Evolutionary conservation across 306 rosid genomes (phyloP).

Genomic region (Cucurbita maxima): DNA sequence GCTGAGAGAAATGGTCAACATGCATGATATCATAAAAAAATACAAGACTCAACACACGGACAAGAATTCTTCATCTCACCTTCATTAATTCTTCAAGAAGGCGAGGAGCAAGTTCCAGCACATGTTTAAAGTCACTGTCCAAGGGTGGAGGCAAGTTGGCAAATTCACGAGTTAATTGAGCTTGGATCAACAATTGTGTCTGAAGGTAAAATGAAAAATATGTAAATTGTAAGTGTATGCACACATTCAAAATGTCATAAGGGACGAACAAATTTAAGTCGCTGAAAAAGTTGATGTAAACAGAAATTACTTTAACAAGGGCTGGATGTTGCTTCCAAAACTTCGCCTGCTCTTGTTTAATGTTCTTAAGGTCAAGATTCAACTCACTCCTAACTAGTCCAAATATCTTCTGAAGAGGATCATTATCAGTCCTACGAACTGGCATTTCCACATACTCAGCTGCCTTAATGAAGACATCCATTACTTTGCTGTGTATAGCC

Average conservation of each 20-base stretch:
- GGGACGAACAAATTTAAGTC: neutral
- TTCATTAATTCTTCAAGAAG: constrained; percentile 98
- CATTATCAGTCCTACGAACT: constrained; percentile 86
- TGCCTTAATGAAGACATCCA: constrained; percentile 95
- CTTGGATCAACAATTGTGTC: constrained; percentile 96
- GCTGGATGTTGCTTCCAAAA: constrained; percentile 99
- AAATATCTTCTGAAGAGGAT: constrained; percentile 91
- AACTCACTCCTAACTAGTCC: constrained; percentile 93
- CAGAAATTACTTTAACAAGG: constrained; percentile 63
- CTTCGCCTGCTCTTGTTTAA: constrained; percentile 96
- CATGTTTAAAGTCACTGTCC: constrained; percentile 65
- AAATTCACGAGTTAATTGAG: constrained; percentile 77
- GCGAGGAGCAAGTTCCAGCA: constrained; percentile 86
- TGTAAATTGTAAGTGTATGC: constrained; percentile 10
- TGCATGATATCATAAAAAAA: neutral
- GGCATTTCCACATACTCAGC: constrained; percentile 94
- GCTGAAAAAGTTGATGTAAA: neutral
- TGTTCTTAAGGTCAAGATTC: constrained; percentile 94
- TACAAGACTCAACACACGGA: neutral
- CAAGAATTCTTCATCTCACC: constrained; percentile 24
- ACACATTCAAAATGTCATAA: constrained; percentile 11
- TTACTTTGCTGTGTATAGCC: constrained; percentile 61
- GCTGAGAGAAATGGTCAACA: neutral
- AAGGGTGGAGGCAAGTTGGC: constrained; percentile 57
- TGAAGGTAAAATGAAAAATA: constrained; percentile 24